phyloP scores from a whole-genome alignment of 1,139 yeast species.

The Petasospora rhodanensis region DNA sequence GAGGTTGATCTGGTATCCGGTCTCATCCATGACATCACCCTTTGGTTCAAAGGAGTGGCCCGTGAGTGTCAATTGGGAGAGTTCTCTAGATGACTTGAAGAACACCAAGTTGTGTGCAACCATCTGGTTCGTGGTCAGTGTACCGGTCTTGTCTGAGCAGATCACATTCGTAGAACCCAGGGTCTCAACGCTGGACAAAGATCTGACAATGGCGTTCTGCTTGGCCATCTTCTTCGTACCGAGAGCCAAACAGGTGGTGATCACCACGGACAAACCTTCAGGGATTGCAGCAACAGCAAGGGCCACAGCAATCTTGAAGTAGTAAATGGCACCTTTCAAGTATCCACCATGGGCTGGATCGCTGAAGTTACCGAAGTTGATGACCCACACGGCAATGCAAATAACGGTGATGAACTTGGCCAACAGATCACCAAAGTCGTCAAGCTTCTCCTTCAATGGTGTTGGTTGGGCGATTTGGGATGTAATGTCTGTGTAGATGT shows the following conservation, averaged over 20 bases:
- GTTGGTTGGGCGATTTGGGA: conserved; percentile 63
- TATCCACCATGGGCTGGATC: conserved; percentile 45
- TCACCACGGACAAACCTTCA: conserved; percentile 72
- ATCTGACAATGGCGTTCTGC: conserved; percentile 71
- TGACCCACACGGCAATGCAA: conserved; percentile 78
- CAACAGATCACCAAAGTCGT: conserved; percentile 65
- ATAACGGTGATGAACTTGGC: conserved; percentile 71
- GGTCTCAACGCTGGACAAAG: conserved; percentile 73
- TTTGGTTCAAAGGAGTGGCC: conserved; percentile 30
- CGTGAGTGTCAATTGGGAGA: conserved; percentile 15
- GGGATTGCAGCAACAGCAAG: conserved; percentile 83
- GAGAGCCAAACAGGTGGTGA: conserved; percentile 80
- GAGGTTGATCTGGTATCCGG: conserved; percentile 21
- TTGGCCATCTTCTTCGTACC: conserved; percentile 78
- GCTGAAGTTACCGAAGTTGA: conserved; percentile 63
- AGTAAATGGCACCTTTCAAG: conserved; percentile 49
- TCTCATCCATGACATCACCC: conserved; percentile 34
- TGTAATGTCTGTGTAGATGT: conserved; percentile 54
- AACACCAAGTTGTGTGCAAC: conserved; percentile 45
- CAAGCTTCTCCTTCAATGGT: conserved; percentile 55
- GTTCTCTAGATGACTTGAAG: conserved; percentile 14
- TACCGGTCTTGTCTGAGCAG: conserved; percentile 82
- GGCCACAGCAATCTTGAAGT: conserved; percentile 52
- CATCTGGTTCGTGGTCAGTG: conserved; percentile 78
- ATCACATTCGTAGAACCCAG: conserved; percentile 79